These are phyloP conservation scores for Globisporangium emineosum DNA, from an alignment of 352 stramenopile genomes.

Conservation along the genomic window DNA sequence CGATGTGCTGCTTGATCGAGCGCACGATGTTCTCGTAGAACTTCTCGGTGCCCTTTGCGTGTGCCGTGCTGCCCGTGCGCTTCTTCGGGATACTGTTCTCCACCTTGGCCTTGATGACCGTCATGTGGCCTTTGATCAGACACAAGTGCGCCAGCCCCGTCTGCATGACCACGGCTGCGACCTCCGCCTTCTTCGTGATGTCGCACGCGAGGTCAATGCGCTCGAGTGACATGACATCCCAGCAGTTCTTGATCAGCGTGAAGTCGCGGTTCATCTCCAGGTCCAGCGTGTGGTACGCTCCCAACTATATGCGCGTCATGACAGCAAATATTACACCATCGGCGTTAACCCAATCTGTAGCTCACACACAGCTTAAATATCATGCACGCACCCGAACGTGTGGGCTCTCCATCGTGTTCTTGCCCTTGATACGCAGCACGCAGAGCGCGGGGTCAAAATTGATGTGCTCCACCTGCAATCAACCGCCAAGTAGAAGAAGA, in stretches of 20 bases:
- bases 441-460: slow-evolving; percentile 95
- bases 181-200: slow-evolving; percentile 92
- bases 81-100: slow-evolving; percentile 98
- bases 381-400: slow-evolving; percentile 86
- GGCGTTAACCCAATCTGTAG: neutral
- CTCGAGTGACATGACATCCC: slow-evolving; percentile 97
- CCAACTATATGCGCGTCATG: slow-evolving; percentile 58
- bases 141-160: slow-evolving; percentile 95
- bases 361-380: neutral
- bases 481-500: neutral
- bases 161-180: slow-evolving; percentile 97
- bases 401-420: slow-evolving; percentile 93
- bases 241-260: slow-evolving; percentile 94
- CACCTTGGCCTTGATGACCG: slow-evolving; percentile 93
- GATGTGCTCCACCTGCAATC: slow-evolving; percentile 89
- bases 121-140: slow-evolving; percentile 97
- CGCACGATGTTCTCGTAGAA: slow-evolving; percentile 97
- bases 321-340: slow-evolving; percentile 1
- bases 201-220: slow-evolving; percentile 94
- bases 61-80: slow-evolving; percentile 90
- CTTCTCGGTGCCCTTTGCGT: slow-evolving; percentile 92
- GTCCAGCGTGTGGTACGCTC: slow-evolving; percentile 97
- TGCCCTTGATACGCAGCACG: slow-evolving; percentile 93
- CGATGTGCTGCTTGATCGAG: slow-evolving; percentile 94
- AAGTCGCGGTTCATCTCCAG: slow-evolving; percentile 97